Evolutionary conservation across 768 basidiomycete genomes (phyloP).

Genomic region (Steccherinum ochraceum): DNA sequence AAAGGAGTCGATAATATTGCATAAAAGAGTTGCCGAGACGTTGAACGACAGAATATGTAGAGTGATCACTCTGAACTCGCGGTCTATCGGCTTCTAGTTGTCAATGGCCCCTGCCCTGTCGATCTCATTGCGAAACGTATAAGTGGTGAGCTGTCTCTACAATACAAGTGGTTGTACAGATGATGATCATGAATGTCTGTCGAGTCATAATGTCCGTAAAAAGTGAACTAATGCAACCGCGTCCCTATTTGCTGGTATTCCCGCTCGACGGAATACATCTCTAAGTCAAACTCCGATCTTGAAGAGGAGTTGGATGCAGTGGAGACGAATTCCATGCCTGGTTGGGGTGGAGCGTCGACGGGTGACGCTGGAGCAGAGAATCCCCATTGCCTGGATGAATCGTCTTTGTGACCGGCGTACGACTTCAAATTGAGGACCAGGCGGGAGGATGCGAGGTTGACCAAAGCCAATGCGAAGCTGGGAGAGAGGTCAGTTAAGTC

Average conservation of each 20-base stretch:
- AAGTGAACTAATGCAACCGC: constrained; percentile 5
- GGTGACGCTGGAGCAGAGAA: neutral
- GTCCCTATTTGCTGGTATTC: constrained; percentile 22
- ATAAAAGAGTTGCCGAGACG: too few species aligned
- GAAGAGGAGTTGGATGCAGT: too few species aligned
- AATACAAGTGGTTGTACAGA: neutral
- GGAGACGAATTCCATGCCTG: neutral
- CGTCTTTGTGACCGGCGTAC: constrained; percentile 12
- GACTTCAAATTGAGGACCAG: constrained; percentile 23
- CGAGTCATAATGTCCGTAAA: neutral
- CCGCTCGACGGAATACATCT: constrained; percentile 21
- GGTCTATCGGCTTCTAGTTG: too few species aligned
- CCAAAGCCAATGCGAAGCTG: constrained; percentile 23
- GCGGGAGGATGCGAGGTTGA: constrained; percentile 21
- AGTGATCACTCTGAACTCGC: too few species aligned
- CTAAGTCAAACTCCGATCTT: constrained; percentile 17
- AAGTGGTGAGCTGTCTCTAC: neutral
- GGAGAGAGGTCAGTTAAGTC: neutral
- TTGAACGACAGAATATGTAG: too few species aligned
- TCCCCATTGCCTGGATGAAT: constrained; percentile 4
- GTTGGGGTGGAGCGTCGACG: neutral
- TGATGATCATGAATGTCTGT: neutral
- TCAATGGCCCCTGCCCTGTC: too few species aligned
- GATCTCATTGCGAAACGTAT: too few species aligned
- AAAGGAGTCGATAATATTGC: too few species aligned